These are phyloP conservation scores for Purshia tridentata DNA, from an alignment of 306 rosid genomes.

Conservation along the genomic window DNA sequence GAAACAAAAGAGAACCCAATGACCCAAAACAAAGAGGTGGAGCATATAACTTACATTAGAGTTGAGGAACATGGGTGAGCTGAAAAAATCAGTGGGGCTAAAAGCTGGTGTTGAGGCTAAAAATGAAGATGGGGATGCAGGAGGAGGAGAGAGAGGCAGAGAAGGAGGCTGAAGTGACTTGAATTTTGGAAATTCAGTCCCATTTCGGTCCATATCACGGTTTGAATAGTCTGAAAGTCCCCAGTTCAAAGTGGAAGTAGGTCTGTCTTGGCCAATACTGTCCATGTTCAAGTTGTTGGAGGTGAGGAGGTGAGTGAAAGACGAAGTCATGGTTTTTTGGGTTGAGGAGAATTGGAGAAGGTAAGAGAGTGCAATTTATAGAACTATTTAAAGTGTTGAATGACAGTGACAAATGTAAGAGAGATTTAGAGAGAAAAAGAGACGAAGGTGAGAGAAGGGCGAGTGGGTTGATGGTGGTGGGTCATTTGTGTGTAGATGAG, in stretches of 20 bases:
- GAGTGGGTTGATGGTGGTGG: neutral
- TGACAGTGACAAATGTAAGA: neutral
- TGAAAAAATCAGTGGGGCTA: constrained; percentile 62
- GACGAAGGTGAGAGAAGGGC: neutral
- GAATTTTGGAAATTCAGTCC: constrained; percentile 51
- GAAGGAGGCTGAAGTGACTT: constrained; percentile 66
- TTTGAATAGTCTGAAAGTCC: constrained; percentile 41
- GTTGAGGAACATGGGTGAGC: constrained; percentile 54
- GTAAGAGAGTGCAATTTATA: neutral
- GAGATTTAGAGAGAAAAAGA: neutral
- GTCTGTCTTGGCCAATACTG: constrained; percentile 18
- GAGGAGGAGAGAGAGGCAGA: constrained; percentile 50
- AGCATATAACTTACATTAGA: constrained; percentile 52
- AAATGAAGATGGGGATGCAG: constrained; percentile 61
- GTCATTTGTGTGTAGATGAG: too few relatives aligned
- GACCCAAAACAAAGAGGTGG: neutral
- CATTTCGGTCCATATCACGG: constrained; percentile 26
- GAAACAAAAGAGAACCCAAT: constrained; percentile 10
- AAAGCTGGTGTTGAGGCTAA: constrained; percentile 40
- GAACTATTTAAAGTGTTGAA: constrained; percentile 14
- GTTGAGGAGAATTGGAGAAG: constrained; percentile 3
- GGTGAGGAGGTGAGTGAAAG: constrained; percentile 50
- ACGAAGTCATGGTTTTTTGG: constrained; percentile 27
- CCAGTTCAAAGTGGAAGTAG: constrained; percentile 26
- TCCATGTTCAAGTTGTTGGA: constrained; percentile 41